phyloP scores from a whole-genome alignment of 2,329 filamentous ascomycete species.

The Lecanicillium sp. region DNA sequence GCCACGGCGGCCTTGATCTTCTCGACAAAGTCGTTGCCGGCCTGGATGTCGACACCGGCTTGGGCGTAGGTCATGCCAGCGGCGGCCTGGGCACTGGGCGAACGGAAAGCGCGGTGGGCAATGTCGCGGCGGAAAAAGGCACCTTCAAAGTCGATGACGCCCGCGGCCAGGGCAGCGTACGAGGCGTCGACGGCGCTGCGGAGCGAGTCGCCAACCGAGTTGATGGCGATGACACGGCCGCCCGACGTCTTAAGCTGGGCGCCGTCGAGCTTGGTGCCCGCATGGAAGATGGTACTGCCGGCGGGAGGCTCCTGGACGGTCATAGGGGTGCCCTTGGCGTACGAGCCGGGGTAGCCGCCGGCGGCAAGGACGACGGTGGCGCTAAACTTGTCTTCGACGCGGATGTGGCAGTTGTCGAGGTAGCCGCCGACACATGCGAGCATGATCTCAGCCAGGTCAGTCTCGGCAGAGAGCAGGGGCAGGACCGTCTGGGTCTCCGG shows the following conservation, averaged over 20 bases:
- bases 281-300: slow-evolving; percentile 76
- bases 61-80: slow-evolving; percentile 93
- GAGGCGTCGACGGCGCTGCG: slow-evolving; percentile 78
- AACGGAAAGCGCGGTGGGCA: slow-evolving; percentile 64
- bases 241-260: slow-evolving; percentile 67
- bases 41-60: slow-evolving; percentile 89
- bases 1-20: slow-evolving; percentile 87
- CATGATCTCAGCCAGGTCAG: slow-evolving; percentile 84
- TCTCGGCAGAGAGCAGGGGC: slow-evolving; percentile 66
- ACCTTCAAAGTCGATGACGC: slow-evolving; percentile 67
- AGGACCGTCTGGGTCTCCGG: slow-evolving; percentile 86
- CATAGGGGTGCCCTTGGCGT: slow-evolving; percentile 68
- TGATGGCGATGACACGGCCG: slow-evolving; percentile 90
- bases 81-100: slow-evolving; percentile 34
- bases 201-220: slow-evolving; percentile 63
- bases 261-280: slow-evolving; percentile 65
- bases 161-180: slow-evolving; percentile 70
- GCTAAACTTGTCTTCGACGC: slow-evolving; percentile 63
- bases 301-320: slow-evolving; percentile 35
- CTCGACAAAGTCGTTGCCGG: slow-evolving; percentile 86
- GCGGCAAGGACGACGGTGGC: slow-evolving; percentile 92
- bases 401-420: slow-evolving; percentile 62
- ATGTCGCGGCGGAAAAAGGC: slow-evolving; percentile 95
- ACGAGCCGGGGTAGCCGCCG: slow-evolving; percentile 81
- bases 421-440: slow-evolving; percentile 72